Evolutionary conservation across 2,329 filamentous ascomycete species (phyloP).

Genomic region (Cryphonectria naterciae): DNA sequence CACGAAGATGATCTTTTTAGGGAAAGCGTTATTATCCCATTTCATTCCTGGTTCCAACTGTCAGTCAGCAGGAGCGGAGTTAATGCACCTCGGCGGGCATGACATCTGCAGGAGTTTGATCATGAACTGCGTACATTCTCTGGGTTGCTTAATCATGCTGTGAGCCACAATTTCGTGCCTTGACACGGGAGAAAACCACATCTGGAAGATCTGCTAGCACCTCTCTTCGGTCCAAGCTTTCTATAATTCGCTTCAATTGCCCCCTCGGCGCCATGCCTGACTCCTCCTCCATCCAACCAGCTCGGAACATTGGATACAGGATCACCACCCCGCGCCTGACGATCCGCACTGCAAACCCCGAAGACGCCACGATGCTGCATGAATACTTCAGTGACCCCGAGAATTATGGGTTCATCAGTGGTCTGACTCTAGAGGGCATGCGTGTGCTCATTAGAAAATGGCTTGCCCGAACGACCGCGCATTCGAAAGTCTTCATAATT

Average conservation of each 20-base stretch:
- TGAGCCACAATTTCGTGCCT: not conserved
- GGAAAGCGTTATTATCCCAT: too few species aligned
- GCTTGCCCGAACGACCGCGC: not conserved
- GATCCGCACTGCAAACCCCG: constrained; percentile 41
- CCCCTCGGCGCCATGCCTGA: not conserved
- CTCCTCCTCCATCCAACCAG: not conserved
- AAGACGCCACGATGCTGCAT: constrained; percentile 28
- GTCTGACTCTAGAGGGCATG: constrained; percentile 23
- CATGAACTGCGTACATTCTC: not conserved
- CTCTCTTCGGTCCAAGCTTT: not conserved
- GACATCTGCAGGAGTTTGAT: not conserved
- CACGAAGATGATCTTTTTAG: too few species aligned
- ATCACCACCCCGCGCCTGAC: constrained; percentile 49
- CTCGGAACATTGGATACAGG: not conserved
- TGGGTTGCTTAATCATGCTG: not conserved
- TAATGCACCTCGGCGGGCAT: not conserved
- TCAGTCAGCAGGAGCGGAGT: not conserved
- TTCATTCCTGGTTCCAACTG: too few species aligned
- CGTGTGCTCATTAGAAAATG: constrained; percentile 23
- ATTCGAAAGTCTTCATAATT: too few species aligned
- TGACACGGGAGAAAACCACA: too few species aligned
- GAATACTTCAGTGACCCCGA: constrained; percentile 24
- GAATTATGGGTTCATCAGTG: constrained; percentile 28
- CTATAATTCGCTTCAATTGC: not conserved
- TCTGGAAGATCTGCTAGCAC: too few species aligned